Base-by-base conservation (phyloP, 2,329 filamentous ascomycete genomes). In the Colletotrichum plurivorum region DNA sequence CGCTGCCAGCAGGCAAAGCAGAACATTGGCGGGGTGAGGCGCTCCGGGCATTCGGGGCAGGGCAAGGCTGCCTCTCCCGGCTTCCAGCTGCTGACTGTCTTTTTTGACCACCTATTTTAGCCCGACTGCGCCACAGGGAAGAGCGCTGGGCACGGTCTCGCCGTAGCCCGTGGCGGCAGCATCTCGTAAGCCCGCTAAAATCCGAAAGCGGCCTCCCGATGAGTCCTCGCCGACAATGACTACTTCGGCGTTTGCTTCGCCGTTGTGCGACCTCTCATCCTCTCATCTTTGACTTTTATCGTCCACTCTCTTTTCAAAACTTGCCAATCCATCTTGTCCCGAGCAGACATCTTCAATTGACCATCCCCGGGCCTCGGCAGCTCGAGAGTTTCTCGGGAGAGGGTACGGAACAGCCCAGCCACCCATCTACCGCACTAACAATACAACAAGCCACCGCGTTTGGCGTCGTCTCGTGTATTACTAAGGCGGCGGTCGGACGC, bases 141-240 rank as follows among this genome's bases (percentile, higher is more conserved):
- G 43, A 61, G 20, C 20, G 3, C 22, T 16, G 46, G 18, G 20
- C 15, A 18, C 25, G 48, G 20, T 20, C 48, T 9, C 31, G 27
- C 39, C 39, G 16, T 48, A 5, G 22, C 22, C 4, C 22, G 22
- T 25, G 22, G 22, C 22, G 22, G 22, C 22, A 25, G 22, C 22
- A 5, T 25, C 22, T 25, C 22, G 36, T 45, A 64, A 69, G 43
- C 43, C 62, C 25, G 45, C 31, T 53, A 43, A 36, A 57, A 52
- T 56, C 56, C 63, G 45, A 52, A 56, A 69, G 63, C 63, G 63
- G 63, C 39, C 67, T 70, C 56, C 63, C 10, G n/a, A 48, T 52
- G 57, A 61, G 18, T 61, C 57, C 13, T 66, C 27, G 15, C 36
- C 51, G 18, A 8, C 51, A 49, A 51, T 15, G 13, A 15, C 13